Base-by-base conservation (phyloP, 805 yeast species). In the Saccharomycopsis olivae region DNA sequence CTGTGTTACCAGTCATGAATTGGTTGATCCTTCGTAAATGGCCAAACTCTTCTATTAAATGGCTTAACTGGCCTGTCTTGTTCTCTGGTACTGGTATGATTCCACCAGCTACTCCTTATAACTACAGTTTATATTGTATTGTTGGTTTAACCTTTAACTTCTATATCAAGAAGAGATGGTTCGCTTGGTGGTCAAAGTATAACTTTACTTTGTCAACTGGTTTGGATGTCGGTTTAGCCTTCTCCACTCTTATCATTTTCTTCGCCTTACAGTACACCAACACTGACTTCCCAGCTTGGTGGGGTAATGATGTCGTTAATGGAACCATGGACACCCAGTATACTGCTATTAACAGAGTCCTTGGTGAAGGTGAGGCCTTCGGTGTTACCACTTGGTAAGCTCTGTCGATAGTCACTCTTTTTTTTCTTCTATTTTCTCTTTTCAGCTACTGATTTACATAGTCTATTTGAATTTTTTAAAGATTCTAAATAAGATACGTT, bases 21-120 rank as follows among this genome's bases (percentile, higher is more conserved):
- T 68, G 65, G 64, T 28, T 54, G 4, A 46, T 60, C 45, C 55
- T 62, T 32, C 53, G 53, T 46, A 51, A 52, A 35, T 51, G 57
- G 52, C 73, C 72, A 29, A 50, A 55, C 24, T 58, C 64, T 11
- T 63, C 37, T 11, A 42, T 63, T 20, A 53, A 58, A 29, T 66
- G 66, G 47, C 59, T 77, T 49, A 78, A 77, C 46, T 78, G 82
- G 53, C 78, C 20, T 16, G 76, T 78, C 9, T 77, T 84, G 39
- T 68, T 82, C 50, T 61, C 68, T 15, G 69, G 73, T 5, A 57
- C 71, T 13, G 78, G 77, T 33, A 64, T 66, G 49, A 73, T 78
- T 50, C 87, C 89, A 13, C 88, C 89, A 32, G 78, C 82, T 29
- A 76, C 86, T 4, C 75, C 82, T 21, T 78, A 76, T 55, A 77